Base-by-base conservation (phyloP, 2,329 filamentous ascomycete genomes). In the Cercospora sojina region DNA sequence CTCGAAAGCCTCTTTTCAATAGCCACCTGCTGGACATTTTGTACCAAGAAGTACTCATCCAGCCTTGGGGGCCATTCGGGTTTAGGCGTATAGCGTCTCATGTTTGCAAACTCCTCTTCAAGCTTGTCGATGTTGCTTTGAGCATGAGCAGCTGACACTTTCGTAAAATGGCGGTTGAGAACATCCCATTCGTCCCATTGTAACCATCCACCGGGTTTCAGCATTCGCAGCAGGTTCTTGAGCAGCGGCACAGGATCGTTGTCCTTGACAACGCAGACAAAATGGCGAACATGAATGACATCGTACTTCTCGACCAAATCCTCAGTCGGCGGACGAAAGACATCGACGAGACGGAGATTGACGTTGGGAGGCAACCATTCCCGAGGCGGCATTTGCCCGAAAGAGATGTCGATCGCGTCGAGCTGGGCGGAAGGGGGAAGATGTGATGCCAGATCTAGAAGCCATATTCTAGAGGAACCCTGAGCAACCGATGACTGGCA, bases 381-480 rank as follows among this genome's bases (percentile, higher is more conserved):
- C 25, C 56, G 32, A 7, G 69, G 64, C 3, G 73, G 71, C 20
- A 53, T 68, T 29, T 73, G 70, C 2, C 59, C 67, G 47, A 71
- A 66, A 23, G 67, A 70, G 35, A 74, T 71, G 59, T 74, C 73
- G 56, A 74, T 70, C 8, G 64, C 72, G 38, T 75, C 72, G n/a
- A 75, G 64, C 27, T 64, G 64, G 7, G 67, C 64, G 8, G 65
- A 67, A 2, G 27, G 20, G n/a, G 69, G 69, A 20, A 71, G 57
- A 25, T 69, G 65, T 20, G 69, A 62, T n/a, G 65, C 69, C 64
- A 71, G 59, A 43, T 71, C 69, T 38, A 71, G 65, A 5, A 71
- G 65, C 69, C 69, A 69, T 63, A 69, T 68, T 10, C 68, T 70
- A 18, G 13, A 13, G 13, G 27, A 47, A 38, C 16, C 7, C 41